Base-by-base conservation (phyloP, 148 eudicot species). In the Mesembryanthemum crystallinum region DNA sequence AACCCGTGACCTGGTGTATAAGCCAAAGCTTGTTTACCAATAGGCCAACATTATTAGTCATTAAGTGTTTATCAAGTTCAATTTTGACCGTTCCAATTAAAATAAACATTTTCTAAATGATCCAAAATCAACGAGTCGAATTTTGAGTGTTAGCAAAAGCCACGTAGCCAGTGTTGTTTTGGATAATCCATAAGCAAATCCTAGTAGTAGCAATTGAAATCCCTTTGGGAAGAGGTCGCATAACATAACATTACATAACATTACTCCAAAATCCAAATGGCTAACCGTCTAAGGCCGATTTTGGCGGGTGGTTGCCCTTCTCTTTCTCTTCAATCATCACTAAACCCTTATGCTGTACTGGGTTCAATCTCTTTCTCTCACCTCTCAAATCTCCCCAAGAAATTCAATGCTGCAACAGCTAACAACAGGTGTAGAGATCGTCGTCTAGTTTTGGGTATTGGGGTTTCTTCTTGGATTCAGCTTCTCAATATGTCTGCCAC, bases 391-490 rank as follows among this genome's bases (percentile, higher is more conserved):
- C 59, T 77, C 15, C 61, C 82, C 17, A 69, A 45, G 61, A 83
- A 47, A 75, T 71, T 74, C 18, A 79, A 62, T 61, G 35, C 32
- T 49, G 73, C 69, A 2, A 35, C 39, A 69, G 24, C 57, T 47
- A 59, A 24, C 8, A 77, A 65, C 65, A 24, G 25, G 9, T 23
- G 39, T 17, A 65, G 24, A 37, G 69, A 79, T 60, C 92, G 92
- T 74, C 87, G 97, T 49, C 51, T 90, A 32, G 83, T 90, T 70
- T 79, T 94, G 64, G 94, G 90, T 12, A 30, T 94, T 72, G 95
- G 98, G 35, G 83, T 82, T 60, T 79, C 90, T 8, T 81, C 93
- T 80, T 87, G 87, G 91, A 79, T 79, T 72, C 94, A 91, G 42
- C 81, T 94, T 64, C 73, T 82, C 85, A 81, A 67, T 72, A 88